These are phyloP conservation scores for Sporisorium exsertum DNA, from an alignment of 1,284 basidiomycete genomes.

Conservation along the genomic window DNA sequence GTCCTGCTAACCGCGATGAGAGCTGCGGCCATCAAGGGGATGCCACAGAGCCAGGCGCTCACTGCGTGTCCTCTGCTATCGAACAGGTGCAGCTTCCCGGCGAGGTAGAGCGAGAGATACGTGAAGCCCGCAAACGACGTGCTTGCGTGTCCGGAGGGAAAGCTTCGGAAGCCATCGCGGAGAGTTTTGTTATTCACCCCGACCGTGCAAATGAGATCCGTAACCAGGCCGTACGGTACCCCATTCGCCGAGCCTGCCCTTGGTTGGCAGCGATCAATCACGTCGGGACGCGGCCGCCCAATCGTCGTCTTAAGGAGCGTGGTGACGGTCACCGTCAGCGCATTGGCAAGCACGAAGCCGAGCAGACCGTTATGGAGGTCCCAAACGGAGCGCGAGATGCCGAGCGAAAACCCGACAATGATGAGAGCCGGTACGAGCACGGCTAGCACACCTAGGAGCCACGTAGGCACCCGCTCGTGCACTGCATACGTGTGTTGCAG, in stretches of 20 bases:
- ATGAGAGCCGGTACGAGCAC: slow-evolving; percentile 71
- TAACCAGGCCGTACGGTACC: slow-evolving; percentile 77
- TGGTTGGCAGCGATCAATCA: slow-evolving; percentile 81
- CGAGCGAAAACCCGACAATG: slow-evolving; percentile 76
- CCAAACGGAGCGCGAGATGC: slow-evolving; percentile 84
- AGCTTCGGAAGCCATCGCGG: slow-evolving; percentile 83
- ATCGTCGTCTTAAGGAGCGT: slow-evolving; percentile 83
- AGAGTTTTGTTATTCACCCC: slow-evolving; percentile 26
- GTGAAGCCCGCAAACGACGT: slow-evolving; percentile 92
- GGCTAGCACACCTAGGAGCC: slow-evolving; percentile 64
- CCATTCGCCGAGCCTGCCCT: slow-evolving; percentile 75
- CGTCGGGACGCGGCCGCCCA: slow-evolving; percentile 80
- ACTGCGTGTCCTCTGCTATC: slow-evolving; percentile 83
- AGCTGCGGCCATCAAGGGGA: slow-evolving; percentile 82
- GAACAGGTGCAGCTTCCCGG: slow-evolving; percentile 87
- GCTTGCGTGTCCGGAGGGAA: slow-evolving; percentile 92
- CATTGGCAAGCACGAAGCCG: slow-evolving; percentile 79
- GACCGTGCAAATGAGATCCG: slow-evolving; percentile 81
- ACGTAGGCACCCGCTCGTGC: slow-evolving; percentile 85
- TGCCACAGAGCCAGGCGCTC: slow-evolving; percentile 85
- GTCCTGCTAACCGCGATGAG: slow-evolving; percentile 80
- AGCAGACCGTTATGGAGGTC: slow-evolving; percentile 85
- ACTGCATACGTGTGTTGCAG: slow-evolving; percentile 78
- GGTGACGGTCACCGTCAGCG: slow-evolving; percentile 83
- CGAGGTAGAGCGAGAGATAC: slow-evolving; percentile 83